These are phyloP conservation scores for Cytospora chrysosperma DNA, from an alignment of 2,329 filamentous ascomycete species.

Conservation along the genomic window DNA sequence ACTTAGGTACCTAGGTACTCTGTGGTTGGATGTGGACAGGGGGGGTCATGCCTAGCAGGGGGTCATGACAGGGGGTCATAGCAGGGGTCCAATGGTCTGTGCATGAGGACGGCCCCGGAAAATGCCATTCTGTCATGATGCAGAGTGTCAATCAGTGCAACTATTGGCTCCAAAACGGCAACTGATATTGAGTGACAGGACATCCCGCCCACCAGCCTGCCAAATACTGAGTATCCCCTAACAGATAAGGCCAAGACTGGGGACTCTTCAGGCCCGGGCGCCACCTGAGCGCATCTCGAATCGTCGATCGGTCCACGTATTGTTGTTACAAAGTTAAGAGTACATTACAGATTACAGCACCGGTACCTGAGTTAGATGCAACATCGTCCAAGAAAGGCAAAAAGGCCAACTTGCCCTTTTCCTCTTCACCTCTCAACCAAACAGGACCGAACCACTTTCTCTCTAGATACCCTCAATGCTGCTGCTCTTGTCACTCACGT, in stretches of 20 bases:
- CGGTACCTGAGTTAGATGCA: background rate
- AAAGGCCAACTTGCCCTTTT: slow-evolving; percentile 20
- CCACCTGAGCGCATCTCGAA: background rate
- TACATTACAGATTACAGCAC: too few species aligned
- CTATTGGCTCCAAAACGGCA: background rate
- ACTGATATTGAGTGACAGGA: background rate
- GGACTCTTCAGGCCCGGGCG: background rate
- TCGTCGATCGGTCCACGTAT: background rate
- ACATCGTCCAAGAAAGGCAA: slow-evolving; percentile 19
- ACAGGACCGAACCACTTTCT: background rate
- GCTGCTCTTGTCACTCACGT: background rate
- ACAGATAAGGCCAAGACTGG: background rate
- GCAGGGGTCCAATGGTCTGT: too few species aligned
- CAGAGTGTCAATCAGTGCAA: background rate
- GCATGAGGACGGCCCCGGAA: too few species aligned
- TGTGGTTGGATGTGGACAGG: background rate
- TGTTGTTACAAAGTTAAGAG: background rate
- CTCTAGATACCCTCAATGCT: background rate
- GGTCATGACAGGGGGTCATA: background rate
- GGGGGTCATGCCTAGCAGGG: too few species aligned
- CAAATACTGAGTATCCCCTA: background rate
- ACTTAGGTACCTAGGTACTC: background rate
- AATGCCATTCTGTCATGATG: too few species aligned
- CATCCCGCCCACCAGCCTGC: background rate
- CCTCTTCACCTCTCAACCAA: background rate